Base-by-base conservation (phyloP, 495 filamentous ascomycete species). In the Penicillium taxi region DNA sequence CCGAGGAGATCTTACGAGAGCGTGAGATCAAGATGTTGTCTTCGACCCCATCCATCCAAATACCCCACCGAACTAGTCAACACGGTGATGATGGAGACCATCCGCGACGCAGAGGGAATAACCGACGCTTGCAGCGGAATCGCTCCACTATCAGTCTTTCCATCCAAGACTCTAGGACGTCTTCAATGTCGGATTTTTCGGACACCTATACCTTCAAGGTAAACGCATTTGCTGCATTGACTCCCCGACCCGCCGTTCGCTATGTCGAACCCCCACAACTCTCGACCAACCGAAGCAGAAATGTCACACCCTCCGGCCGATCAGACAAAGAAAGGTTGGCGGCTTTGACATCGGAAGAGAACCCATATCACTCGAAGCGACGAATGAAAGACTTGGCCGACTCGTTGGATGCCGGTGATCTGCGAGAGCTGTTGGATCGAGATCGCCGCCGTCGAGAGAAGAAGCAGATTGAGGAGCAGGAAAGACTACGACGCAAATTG, bases 21-120 rank as follows among this genome's bases (percentile, higher is more conserved):
- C 83, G 82, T 36, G 86, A 95, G 61, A 86, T 95, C 46, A 79
- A 78, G 41, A 72, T 83, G n/a, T 82, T 95, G 79, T 82, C 67
- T 39, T 72, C 80, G 26, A 59, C 57, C 14, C 77, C 77, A 19
- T n/a, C n/a, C n/a, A 74, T 86, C 26, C 70, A 75, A 11, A 70
- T 78, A 29, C 80, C 81, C 25, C 69, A 71, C 17, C 78, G 81
- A 26, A 64, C 74, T 2, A 68, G 71, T 8, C 64, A 74, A 8
- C 58, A 78, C 43, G 31, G 47, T 9, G 48, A 51, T 15, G 56
- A 61, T 12, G 71, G 73, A 36, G 82, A 89, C 29, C 80, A 72
- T 51, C 78, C 70, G 41, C 78, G 76, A 46, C 59, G 73, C n/a
- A 70, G 67, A 14, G 69, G 66, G 5, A 50, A 78, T 12, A 74